Conservation (phyloP, 2,329 filamentous ascomycete genomes). For the Fusarium succisae region DNA sequence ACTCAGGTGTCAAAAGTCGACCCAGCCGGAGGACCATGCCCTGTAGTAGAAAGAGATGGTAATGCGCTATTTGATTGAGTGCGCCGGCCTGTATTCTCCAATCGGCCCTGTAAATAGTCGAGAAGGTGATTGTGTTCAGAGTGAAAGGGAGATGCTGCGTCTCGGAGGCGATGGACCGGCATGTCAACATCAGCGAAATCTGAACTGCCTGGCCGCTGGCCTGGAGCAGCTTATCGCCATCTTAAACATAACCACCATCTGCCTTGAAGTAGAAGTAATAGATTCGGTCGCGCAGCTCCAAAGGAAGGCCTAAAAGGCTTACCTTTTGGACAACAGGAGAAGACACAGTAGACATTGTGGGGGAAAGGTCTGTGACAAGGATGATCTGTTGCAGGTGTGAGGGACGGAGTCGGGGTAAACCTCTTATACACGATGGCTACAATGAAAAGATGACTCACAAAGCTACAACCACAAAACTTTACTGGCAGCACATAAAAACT, state of each 20-base stretch:
- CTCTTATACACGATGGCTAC: not conserved
- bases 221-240: not conserved
- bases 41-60: fast-evolving
- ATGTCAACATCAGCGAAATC: not conserved
- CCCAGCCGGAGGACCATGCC: fast-evolving
- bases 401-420: not conserved
- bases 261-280: not conserved
- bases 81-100: fast-evolving
- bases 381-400: not conserved
- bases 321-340: not conserved
- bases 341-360: not conserved
- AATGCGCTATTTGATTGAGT: fast-evolving
- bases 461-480: not conserved
- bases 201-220: not conserved
- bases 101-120: not conserved
- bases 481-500: not conserved
- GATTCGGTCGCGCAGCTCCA: not conserved
- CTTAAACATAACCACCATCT: not conserved
- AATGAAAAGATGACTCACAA: not conserved
- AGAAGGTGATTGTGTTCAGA: not conserved
- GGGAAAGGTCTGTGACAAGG: not conserved
- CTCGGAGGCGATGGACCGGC: not conserved
- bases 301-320: not conserved
- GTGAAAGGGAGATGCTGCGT: not conserved
- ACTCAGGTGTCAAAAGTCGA: not conserved